These are phyloP conservation scores for Aspergillus pseudoterreus DNA, from an alignment of 2,329 filamentous ascomycete species.

Conservation along the genomic window DNA sequence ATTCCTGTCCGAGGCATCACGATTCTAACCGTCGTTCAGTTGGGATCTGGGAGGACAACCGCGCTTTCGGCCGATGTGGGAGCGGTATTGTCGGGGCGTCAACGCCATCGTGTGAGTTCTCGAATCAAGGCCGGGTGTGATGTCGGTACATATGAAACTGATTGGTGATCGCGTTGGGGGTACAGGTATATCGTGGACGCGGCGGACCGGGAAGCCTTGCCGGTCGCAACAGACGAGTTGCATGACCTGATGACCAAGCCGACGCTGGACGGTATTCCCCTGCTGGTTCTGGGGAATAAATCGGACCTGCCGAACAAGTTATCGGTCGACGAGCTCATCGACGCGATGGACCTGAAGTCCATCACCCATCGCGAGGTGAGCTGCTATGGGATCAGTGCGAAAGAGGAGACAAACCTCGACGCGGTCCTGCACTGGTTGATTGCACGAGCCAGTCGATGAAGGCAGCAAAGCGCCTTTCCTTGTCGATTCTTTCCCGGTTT, in stretches of 20 bases:
- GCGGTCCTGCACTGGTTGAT: conserved; percentile 96
- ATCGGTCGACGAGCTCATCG: conserved; percentile 92
- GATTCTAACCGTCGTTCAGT: conserved; percentile 38
- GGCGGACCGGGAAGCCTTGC: conserved; percentile 75
- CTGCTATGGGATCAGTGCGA: conserved; percentile 97
- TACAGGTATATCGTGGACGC: conserved; percentile 90
- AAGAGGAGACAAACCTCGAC: conserved; percentile 97
- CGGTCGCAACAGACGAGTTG: conserved; percentile 85
- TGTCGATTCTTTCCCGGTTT: conserved; percentile 3
- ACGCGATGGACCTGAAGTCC: conserved; percentile 81
- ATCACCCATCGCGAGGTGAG: conserved; percentile 92
- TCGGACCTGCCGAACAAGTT: conserved; percentile 89
- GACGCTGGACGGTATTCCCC: conserved; percentile 80
- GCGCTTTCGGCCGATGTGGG: conserved; percentile 98
- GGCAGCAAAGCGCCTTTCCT: not conserved
- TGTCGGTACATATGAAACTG: not conserved
- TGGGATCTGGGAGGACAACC: conserved; percentile 98
- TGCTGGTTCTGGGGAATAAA: conserved; percentile 95
- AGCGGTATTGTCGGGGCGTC: conserved; percentile 94
- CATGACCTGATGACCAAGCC: conserved; percentile 83
- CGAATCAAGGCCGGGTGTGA: not conserved
- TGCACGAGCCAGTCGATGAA: conserved; percentile 73
- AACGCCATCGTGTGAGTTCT: conserved; percentile 80
- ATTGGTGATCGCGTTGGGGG: conserved; percentile 9
- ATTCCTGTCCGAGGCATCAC: conserved; percentile 2